These are phyloP conservation scores for Verticillium isaacii DNA, from an alignment of 2,329 filamentous ascomycete genomes.

Conservation along the genomic window DNA sequence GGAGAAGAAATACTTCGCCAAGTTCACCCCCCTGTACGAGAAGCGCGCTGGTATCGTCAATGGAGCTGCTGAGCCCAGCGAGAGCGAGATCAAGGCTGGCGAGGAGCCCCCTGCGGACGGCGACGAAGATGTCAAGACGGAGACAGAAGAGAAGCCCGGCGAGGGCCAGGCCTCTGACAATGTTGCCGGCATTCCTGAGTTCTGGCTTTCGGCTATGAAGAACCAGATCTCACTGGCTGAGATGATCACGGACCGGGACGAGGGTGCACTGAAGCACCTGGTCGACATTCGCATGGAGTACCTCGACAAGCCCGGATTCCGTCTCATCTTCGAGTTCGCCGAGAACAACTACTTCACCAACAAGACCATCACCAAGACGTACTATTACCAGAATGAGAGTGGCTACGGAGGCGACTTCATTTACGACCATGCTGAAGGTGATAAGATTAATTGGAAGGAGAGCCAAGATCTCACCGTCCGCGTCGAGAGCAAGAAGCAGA, in stretches of 20 bases:
- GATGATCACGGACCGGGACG: slow-evolving; percentile 97
- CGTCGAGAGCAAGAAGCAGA: slow-evolving; percentile 98
- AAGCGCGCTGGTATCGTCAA: slow-evolving; percentile 93
- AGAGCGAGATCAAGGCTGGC: slow-evolving; percentile 80
- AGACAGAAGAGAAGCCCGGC: slow-evolving; percentile 51
- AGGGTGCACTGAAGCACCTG: slow-evolving; percentile 85
- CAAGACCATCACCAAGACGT: slow-evolving; percentile 96
- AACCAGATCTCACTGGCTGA: slow-evolving; percentile 96
- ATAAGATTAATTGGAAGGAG: slow-evolving; percentile 95
- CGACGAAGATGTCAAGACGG: slow-evolving; percentile 51
- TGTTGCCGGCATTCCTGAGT: slow-evolving; percentile 86
- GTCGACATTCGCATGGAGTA: slow-evolving; percentile 98
- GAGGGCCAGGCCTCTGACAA: slow-evolving; percentile 42
- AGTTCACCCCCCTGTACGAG: slow-evolving; percentile 96
- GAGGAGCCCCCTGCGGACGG: slow-evolving; percentile 74
- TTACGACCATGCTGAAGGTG: slow-evolving; percentile 97
- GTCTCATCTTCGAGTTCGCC: slow-evolving; percentile 93
- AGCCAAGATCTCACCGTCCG: slow-evolving; percentile 91
- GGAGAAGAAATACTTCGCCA: slow-evolving; percentile 99
- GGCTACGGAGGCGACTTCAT: slow-evolving; percentile 99
- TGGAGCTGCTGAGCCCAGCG: slow-evolving; percentile 77
- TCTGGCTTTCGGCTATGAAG: slow-evolving; percentile 99
- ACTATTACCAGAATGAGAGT: slow-evolving; percentile 98
- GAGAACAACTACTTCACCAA: slow-evolving; percentile 97
- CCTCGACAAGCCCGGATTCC: slow-evolving; percentile 96